phyloP scores from a whole-genome alignment of 1,284 basidiomycete genomes.

The Caloboletus inedulis region DNA sequence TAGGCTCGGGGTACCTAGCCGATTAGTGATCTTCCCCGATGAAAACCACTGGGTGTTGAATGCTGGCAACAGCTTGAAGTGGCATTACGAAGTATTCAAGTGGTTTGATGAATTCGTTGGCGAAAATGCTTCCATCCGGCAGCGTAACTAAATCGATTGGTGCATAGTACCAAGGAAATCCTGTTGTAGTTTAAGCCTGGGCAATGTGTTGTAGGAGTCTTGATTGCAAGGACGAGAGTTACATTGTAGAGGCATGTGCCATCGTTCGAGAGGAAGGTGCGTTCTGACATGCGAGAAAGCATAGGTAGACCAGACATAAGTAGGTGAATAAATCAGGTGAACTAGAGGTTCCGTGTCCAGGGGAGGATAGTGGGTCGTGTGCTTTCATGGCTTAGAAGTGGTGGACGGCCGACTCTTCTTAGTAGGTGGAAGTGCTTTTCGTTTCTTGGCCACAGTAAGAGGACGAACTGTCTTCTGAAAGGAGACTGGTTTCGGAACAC shows the following conservation, averaged over 20 bases:
- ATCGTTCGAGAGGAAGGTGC: background rate
- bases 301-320: slow-evolving; percentile 9
- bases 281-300: slow-evolving; percentile 9
- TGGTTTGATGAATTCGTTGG: slow-evolving; percentile 82
- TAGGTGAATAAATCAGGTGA: slow-evolving; percentile 16
- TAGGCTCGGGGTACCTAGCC: slow-evolving; percentile 72
- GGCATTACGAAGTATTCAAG: slow-evolving; percentile 85
- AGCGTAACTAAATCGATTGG: slow-evolving; percentile 18
- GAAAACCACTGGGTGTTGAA: slow-evolving; percentile 92
- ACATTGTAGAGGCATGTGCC: slow-evolving; percentile 7
- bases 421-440: slow-evolving; percentile 11
- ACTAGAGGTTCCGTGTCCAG: background rate
- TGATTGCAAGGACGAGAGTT: slow-evolving; percentile 5
- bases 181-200: background rate
- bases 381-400: slow-evolving; percentile 8
- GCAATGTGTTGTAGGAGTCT: background rate
- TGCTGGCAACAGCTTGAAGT: slow-evolving; percentile 76
- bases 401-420: slow-evolving; percentile 18
- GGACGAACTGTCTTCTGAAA: slow-evolving; percentile 12
- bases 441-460: slow-evolving; percentile 20
- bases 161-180: background rate
- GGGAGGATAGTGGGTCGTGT: background rate
- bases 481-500: slow-evolving; percentile 7
- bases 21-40: slow-evolving; percentile 87
- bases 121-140: slow-evolving; percentile 5